Evolutionary conservation across 2,329 filamentous ascomycete species (phyloP).

Genomic region (Ophiosphaerella herpotricha): DNA sequence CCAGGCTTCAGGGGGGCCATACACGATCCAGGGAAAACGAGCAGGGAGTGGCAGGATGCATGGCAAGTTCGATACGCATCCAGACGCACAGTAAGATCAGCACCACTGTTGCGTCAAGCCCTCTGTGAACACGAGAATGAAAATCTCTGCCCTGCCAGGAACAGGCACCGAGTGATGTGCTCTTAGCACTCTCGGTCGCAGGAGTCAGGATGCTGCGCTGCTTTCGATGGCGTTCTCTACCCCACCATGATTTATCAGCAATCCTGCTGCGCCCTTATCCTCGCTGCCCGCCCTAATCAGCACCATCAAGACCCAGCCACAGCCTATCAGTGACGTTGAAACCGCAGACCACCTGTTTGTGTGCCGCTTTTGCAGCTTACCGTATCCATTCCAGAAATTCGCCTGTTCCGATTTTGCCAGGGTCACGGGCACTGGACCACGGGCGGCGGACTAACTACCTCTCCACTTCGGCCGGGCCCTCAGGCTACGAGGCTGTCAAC

Average conservation of each 20-base stretch:
- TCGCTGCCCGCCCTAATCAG: constrained; percentile 2
- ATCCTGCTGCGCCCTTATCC: constrained; percentile 25
- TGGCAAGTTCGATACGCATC: too few species aligned
- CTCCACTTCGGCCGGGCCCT: not conserved
- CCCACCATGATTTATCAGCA: constrained; percentile 33
- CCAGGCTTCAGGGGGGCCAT: too few species aligned
- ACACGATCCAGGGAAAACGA: too few species aligned
- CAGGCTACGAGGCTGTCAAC: constrained; percentile 14
- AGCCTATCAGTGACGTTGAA: constrained; percentile 15
- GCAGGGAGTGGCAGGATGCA: not conserved
- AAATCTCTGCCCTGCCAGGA: constrained; percentile 19
- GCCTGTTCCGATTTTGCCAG: constrained; percentile 22
- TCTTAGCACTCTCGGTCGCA: not conserved
- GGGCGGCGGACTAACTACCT: constrained; percentile 1
- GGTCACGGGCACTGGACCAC: constrained; percentile 12
- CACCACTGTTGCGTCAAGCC: too few species aligned
- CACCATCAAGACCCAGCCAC: not conserved
- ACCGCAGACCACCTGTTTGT: constrained; percentile 11
- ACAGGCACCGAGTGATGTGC: constrained; percentile 16
- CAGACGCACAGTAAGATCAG: too few species aligned
- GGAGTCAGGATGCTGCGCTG: not conserved
- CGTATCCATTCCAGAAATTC: constrained; percentile 18
- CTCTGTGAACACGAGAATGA: not conserved
- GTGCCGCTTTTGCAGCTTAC: constrained; percentile 19
- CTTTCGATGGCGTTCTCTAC: constrained; percentile 27